phyloP scores from a whole-genome alignment of 2,329 filamentous ascomycete species.

The Endocalyx cinctus region DNA sequence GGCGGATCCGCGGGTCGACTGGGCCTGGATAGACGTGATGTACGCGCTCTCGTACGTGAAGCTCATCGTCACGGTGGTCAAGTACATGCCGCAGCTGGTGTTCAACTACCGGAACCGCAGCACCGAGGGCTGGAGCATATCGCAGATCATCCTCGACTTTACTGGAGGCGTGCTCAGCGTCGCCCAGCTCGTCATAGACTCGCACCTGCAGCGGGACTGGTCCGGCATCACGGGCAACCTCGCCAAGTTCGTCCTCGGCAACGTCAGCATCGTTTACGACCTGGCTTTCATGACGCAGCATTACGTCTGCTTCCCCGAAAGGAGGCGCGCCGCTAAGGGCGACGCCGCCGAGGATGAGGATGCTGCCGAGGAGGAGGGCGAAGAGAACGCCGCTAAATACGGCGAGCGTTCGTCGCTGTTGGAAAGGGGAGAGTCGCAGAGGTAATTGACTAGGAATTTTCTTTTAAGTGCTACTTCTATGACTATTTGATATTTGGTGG shows the following conservation, averaged over 20 bases:
- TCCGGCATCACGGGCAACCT: conserved; percentile 87
- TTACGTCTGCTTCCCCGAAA: conserved; percentile 80
- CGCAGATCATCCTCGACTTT: conserved; percentile 79
- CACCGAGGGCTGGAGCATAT: conserved; percentile 83
- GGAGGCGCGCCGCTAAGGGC: no score
- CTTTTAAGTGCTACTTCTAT: no score
- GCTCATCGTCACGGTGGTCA: conserved; percentile 79
- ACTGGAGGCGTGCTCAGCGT: conserved; percentile 77
- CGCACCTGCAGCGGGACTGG: conserved; percentile 81
- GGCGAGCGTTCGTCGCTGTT: no score
- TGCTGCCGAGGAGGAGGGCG: no score
- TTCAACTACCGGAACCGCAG: conserved; percentile 81
- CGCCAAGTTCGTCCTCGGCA: conserved; percentile 81
- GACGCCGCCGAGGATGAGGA: no score
- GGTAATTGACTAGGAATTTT: no score
- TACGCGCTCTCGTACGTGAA: conserved; percentile 83
- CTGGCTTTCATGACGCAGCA: conserved; percentile 83
- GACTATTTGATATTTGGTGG: no score
- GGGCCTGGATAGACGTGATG: conserved; percentile 60
- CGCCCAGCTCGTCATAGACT: conserved; percentile 78
- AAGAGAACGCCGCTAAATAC: no score
- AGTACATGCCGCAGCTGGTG: conserved; percentile 84
- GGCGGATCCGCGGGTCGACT: conserved; percentile 39
- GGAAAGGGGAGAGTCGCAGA: no score
- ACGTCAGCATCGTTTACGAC: conserved; percentile 84